phyloP scores from a whole-genome alignment of 139 green algal genomes.

The Auxenochlorella pyrenoidosa region DNA sequence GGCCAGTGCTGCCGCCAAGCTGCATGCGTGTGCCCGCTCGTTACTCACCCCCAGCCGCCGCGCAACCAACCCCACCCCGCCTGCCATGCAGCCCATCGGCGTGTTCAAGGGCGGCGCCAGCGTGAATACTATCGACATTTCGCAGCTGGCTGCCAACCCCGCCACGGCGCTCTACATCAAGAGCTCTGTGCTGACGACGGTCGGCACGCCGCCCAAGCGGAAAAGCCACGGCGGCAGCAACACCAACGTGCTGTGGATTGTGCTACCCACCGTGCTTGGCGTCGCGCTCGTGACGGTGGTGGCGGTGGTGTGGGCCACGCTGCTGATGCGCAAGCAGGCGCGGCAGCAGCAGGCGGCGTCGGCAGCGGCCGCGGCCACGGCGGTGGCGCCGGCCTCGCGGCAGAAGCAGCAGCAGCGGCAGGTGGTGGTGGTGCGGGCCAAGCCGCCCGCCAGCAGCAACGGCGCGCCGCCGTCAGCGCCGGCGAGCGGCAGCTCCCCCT shows the following conservation, averaged over 20 bases:
- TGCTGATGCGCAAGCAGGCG: slow-evolving; percentile 10
- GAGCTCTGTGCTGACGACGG: not conserved
- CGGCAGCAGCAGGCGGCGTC: no score
- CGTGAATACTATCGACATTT: not conserved
- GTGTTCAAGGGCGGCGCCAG: slow-evolving; percentile 14
- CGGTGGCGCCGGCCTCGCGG: not conserved
- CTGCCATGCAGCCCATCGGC: slow-evolving; percentile 12
- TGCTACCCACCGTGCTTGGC: slow-evolving; percentile 38
- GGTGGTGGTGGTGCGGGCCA: not conserved
- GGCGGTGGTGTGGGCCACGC: not conserved
- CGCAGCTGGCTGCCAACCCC: slow-evolving; percentile 1
- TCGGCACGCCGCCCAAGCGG: not conserved
- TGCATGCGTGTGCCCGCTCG: not conserved
- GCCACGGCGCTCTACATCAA: slow-evolving; percentile 31
- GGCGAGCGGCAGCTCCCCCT: not conserved
- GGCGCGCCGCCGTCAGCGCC: not conserved
- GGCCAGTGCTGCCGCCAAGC: not conserved
- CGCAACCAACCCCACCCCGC: no score
- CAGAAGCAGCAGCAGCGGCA: not conserved
- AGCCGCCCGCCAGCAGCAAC: not conserved
- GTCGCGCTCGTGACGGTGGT: not conserved
- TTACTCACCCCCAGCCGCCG: not conserved
- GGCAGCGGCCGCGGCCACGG: not conserved
- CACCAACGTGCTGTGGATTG: slow-evolving; percentile 25
- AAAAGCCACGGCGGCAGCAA: not conserved